Conservation (phyloP, 257 asterid species). For the Nicotiana attenuata region DNA sequence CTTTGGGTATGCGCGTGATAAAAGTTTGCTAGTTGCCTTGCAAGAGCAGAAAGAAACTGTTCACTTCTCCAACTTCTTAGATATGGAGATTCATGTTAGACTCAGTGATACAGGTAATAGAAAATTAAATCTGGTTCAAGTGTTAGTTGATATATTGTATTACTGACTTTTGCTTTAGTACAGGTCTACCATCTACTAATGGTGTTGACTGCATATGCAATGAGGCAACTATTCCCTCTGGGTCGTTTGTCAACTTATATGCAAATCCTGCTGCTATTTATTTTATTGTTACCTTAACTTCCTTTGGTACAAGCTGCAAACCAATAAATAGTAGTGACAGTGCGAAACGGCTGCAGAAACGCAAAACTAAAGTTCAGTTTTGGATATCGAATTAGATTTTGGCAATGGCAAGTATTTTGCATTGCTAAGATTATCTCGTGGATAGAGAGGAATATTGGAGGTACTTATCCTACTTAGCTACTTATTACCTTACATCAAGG, state of each 20-base stretch:
- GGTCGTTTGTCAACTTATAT: slow-evolving; percentile 65
- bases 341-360: slow-evolving; percentile 70
- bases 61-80: slow-evolving; percentile 62
- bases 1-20: slow-evolving; percentile 53
- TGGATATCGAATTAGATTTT: slow-evolving; percentile 92
- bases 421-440: slow-evolving; percentile 75
- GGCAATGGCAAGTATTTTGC: slow-evolving; percentile 82
- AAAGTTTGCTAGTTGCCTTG: slow-evolving; percentile 62
- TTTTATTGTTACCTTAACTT: slow-evolving; percentile 61
- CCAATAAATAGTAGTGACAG: slow-evolving; percentile 74
- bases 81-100: slow-evolving; percentile 69
- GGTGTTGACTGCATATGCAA: slow-evolving; percentile 39
- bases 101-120: slow-evolving; percentile 71
- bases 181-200: slow-evolving; percentile 51
- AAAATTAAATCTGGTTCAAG: slow-evolving; percentile 8
- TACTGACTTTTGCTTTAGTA: slow-evolving; percentile 25
- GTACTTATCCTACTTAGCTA: slow-evolving; percentile 31
- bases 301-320: slow-evolving; percentile 60
- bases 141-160: slow-evolving; percentile 18
- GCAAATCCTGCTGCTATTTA: slow-evolving; percentile 70
- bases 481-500: slow-evolving; percentile 13
- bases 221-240: slow-evolving; percentile 60
- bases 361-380: slow-evolving; percentile 47
- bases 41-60: slow-evolving; percentile 92
- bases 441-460: slow-evolving; percentile 70